Conservation (phyloP, 371 early-diverging fungal species). For the Circinella umbellata region DNA sequence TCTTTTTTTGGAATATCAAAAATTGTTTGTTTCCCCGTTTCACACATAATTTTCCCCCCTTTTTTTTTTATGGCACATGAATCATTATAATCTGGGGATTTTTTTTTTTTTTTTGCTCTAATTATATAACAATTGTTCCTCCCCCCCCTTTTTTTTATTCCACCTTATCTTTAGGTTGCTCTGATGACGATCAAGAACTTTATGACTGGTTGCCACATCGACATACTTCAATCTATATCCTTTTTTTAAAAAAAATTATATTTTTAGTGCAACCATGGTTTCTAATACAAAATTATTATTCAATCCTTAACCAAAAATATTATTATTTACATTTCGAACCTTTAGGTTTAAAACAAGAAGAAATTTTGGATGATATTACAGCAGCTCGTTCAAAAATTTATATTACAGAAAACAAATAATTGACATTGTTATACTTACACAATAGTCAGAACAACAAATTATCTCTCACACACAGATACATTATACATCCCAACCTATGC, state of each 20-base stretch:
- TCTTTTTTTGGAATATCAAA: not conserved
- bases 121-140: not conserved
- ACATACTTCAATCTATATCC: conserved; percentile 33
- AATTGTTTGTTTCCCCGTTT: too few relatives aligned
- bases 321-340: conserved; percentile 11
- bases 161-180: conserved; percentile 20
- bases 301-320: conserved; percentile 7
- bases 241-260: conserved; percentile 8
- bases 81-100: too few relatives aligned
- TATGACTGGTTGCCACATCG: conserved; percentile 32
- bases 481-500: too few relatives aligned
- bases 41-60: too few relatives aligned
- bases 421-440: not conserved
- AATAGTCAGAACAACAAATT: not conserved
- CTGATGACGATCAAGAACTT: conserved; percentile 38
- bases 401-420: not conserved
- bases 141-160: not conserved
- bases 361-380: conserved; percentile 10
- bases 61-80: too few relatives aligned
- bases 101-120: not conserved
- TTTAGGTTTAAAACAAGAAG: conserved; percentile 9
- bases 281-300: conserved; percentile 3
- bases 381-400: not conserved
- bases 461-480: too few relatives aligned
- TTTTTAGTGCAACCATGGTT: not conserved